These are phyloP conservation scores for Dioscorea cayenensis DNA, from an alignment of 116 monocot genomes.

Conservation along the genomic window DNA sequence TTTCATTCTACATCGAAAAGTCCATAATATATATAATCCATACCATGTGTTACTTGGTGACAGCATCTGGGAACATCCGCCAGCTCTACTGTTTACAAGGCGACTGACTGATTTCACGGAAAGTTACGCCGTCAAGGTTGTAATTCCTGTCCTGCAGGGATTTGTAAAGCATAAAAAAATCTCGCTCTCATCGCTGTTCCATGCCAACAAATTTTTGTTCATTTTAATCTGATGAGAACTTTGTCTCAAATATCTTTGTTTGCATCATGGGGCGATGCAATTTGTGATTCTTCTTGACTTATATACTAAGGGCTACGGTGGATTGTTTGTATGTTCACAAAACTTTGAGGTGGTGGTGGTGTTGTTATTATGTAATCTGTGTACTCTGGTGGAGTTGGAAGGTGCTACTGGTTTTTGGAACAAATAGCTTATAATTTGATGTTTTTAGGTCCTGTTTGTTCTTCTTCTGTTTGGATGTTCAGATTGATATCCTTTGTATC, in stretches of 20 bases:
- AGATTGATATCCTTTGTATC: too few species aligned
- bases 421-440: not conserved
- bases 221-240: not conserved
- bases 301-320: not conserved
- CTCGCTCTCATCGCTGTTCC: not conserved
- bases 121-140: too few species aligned
- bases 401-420: not conserved
- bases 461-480: too few species aligned
- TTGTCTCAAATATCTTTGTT: not conserved
- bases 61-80: slow-evolving; percentile 52
- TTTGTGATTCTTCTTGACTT: not conserved
- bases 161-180: not conserved
- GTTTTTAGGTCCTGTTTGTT: too few species aligned
- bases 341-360: not conserved
- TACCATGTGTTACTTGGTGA: not conserved
- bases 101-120: slow-evolving; percentile 17
- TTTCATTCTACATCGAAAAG: not conserved
- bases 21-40: not conserved
- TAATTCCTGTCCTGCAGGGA: not conserved
- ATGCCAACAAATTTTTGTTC: not conserved
- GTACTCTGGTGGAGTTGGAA: not conserved
- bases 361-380: not conserved
- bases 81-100: slow-evolving; percentile 53
- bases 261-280: not conserved
- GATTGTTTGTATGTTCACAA: not conserved